Evolutionary conservation across 83 land plant species (phyloP).

Genomic region (Thuja plicata): DNA sequence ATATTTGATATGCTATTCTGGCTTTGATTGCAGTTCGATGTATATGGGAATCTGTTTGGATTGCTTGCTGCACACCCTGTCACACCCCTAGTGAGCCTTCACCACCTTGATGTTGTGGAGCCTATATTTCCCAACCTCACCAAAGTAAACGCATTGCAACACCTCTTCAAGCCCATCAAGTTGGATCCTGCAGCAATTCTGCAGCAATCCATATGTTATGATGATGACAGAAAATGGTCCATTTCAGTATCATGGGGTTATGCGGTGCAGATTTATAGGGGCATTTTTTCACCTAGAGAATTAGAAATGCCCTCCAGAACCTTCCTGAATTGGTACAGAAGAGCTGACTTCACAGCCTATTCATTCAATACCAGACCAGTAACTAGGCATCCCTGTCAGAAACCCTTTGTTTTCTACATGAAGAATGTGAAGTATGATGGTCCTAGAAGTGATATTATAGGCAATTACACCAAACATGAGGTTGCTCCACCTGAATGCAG

Average conservation of each 20-base stretch:
- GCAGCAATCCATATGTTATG: slow-evolving; percentile 96
- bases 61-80: slow-evolving; percentile 88
- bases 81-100: slow-evolving; percentile 77
- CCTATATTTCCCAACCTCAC: slow-evolving; percentile 71
- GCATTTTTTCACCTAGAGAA: slow-evolving; percentile 65
- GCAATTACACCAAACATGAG: slow-evolving; percentile 30
- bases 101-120: slow-evolving; percentile 86
- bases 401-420: slow-evolving; percentile 59
- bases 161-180: slow-evolving; percentile 51
- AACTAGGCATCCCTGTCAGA: slow-evolving; percentile 58
- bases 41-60: slow-evolving; percentile 80
- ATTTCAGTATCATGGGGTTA: slow-evolving; percentile 92
- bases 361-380: slow-evolving; percentile 75
- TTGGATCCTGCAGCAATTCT: slow-evolving; percentile 74
- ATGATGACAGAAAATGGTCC: slow-evolving; percentile 50
- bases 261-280: slow-evolving; percentile 65
- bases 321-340: slow-evolving; percentile 77
- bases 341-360: slow-evolving; percentile 59
- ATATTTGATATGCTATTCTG: not conserved
- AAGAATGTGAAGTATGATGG: slow-evolving; percentile 15
- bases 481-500: slow-evolving; percentile 27
- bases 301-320: slow-evolving; percentile 74
- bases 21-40: slow-evolving; percentile 60
- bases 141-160: slow-evolving; percentile 44
- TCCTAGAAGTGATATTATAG: slow-evolving; percentile 19